These are phyloP conservation scores for Eudorina sp. DNA, from an alignment of 139 green algal species.

Conservation along the genomic window DNA sequence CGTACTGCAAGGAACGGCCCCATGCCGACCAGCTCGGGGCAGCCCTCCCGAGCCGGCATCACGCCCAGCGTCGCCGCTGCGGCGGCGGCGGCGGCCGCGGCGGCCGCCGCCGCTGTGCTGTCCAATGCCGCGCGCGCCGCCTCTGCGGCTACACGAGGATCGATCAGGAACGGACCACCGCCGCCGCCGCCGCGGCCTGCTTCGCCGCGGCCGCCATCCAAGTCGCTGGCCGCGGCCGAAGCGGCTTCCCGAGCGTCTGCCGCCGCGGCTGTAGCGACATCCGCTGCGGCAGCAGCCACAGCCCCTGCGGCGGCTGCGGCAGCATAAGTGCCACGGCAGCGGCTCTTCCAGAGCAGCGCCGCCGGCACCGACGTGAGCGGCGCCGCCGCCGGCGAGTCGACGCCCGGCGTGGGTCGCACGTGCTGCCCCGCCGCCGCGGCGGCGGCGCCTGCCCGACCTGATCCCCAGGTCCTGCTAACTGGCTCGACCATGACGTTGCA, in stretches of 20 bases:
- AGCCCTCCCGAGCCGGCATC: background rate
- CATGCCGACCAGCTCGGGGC: background rate
- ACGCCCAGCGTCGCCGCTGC: background rate
- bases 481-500: slow-evolving; percentile 42
- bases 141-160: background rate
- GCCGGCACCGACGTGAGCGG: background rate
- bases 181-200: too few species aligned
- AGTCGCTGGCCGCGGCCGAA: background rate
- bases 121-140: background rate
- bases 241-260: background rate
- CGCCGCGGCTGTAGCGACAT: background rate
- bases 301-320: background rate
- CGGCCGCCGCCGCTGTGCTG: background rate
- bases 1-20: slow-evolving; percentile 2
- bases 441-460: background rate
- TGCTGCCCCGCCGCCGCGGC: background rate
- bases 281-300: background rate
- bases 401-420: background rate
- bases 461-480: background rate
- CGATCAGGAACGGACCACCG: background rate
- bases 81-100: background rate
- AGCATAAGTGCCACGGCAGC: background rate
- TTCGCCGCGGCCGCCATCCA: too few species aligned
- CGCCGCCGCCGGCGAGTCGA: background rate
- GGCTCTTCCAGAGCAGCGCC: background rate